Conservation (phyloP, 1,284 basidiomycete genomes). For the Austropuccinia psidii region DNA sequence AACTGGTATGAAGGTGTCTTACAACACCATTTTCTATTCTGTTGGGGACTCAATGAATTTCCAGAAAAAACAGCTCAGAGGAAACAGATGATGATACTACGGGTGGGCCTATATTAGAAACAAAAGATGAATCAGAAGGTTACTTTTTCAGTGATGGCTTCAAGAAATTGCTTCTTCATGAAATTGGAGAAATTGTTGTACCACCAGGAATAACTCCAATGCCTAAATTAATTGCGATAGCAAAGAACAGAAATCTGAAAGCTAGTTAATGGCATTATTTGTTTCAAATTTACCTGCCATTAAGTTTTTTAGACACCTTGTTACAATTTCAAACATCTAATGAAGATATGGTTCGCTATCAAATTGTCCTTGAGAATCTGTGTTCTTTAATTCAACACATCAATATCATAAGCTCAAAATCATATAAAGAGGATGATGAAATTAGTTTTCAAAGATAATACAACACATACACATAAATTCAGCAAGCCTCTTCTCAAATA, state of each 20-base stretch:
- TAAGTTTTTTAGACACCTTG: too few species aligned
- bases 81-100: not conserved
- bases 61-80: not conserved
- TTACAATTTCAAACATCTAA: too few species aligned
- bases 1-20: constrained; percentile 18
- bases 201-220: too few species aligned
- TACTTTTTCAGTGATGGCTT: not conserved
- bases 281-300: not conserved
- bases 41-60: not conserved
- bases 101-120: too few species aligned
- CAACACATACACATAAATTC: not conserved
- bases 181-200: constrained; percentile 10
- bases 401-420: not conserved
- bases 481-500: not conserved
- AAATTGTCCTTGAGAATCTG: constrained; percentile 11
- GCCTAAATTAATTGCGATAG: too few species aligned
- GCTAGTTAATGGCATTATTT: not conserved
- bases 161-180: not conserved
- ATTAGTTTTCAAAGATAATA: not conserved
- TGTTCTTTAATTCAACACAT: constrained; percentile 31
- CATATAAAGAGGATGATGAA: too few species aligned
- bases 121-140: too few species aligned
- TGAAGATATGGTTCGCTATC: too few species aligned
- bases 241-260: not conserved
- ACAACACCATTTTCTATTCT: constrained; percentile 4